Evolutionary conservation across 495 filamentous ascomycete genomes (phyloP), one percentile per base, ranked within the genome.

Genomic region (Aspergillus bertholletiae): DNA sequence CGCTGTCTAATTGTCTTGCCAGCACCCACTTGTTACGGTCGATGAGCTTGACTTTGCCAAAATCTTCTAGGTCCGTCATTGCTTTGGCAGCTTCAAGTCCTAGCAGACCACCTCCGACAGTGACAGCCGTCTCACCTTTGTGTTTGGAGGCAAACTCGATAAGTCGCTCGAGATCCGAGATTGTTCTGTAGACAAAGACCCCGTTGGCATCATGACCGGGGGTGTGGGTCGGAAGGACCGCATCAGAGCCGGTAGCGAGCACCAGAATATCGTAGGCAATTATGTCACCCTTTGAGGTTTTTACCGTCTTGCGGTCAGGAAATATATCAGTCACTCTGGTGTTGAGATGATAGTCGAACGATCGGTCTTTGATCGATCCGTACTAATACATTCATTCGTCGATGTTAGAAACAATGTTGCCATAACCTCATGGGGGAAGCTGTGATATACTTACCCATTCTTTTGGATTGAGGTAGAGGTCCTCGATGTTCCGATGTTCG

Each of bases 71-170:
- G 65, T 96, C 93, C 72, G 92, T 88, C 89, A 97, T 89, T 0
- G 93, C 93, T 61, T 96, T 96, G 30, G 93, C 93, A 23, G 93
- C 93, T 77, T 97, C 93, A 0, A 97, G 80, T 0, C 93, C 93
- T 0, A 97, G 74, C 24, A 97, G 63, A 1, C 93, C 93, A 30
- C 93, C 93, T n/a, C 93, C 93, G 12, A 97, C 91, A 1, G 94
- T 90, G 2, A 84, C 84, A 1, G 88, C 93, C 4, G 79, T 81
- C 17, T 82, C 78, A 23, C 89, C 91, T 56, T 84, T 88, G 44
- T 84, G 80, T 12, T 73, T 68, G 3, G 70, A 63, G 0, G 90
- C 82, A 60, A 88, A 96, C 3, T 79, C 73, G 32, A 97, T 97
- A 5, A 97, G 78, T 17, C 80, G 81, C 63, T 96, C 80, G 7